These are phyloP conservation scores for Leucosporidium scottii DNA, from an alignment of 768 basidiomycete species.

Conservation along the genomic window DNA sequence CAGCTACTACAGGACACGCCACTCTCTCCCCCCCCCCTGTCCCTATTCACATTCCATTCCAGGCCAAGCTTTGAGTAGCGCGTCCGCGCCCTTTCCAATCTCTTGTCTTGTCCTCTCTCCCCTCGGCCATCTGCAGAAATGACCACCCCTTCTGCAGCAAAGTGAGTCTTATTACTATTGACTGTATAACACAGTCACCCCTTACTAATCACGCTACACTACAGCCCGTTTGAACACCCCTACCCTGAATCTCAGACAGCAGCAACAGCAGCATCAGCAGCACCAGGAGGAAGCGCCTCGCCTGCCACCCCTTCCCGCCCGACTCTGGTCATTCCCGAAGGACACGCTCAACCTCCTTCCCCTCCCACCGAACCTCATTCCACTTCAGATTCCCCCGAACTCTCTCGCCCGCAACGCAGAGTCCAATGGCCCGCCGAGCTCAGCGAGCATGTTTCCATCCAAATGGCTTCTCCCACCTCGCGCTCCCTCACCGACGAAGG, in stretches of 20 bases:
- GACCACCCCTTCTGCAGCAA: not conserved
- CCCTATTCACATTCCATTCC: too few relatives aligned
- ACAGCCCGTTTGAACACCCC: constrained; percentile 24
- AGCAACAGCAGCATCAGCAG: too few relatives aligned
- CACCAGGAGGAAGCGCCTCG: not conserved
- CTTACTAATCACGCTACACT: too few relatives aligned
- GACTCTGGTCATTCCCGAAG: constrained; percentile 16
- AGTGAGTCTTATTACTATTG: not conserved
- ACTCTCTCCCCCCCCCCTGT: too few relatives aligned
- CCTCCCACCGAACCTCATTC: not conserved
- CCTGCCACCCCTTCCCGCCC: not conserved
- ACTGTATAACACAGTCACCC: too few relatives aligned
- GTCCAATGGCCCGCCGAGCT: constrained; percentile 29
- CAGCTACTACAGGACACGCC: too few relatives aligned
- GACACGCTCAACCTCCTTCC: not conserved
- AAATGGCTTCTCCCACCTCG: constrained; percentile 9
- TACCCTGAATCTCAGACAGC: not conserved
- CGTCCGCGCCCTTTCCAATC: too few relatives aligned
- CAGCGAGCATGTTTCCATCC: constrained; percentile 19
- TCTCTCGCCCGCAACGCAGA: not conserved
- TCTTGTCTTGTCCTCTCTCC: too few relatives aligned
- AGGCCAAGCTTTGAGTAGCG: too few relatives aligned
- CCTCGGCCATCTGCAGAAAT: not conserved
- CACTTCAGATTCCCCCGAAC: constrained; percentile 4
- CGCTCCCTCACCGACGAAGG: constrained; percentile 22